Evolutionary conservation across 2,329 filamentous ascomycete species (phyloP).

Genomic region (Aureobasidium sp.): DNA sequence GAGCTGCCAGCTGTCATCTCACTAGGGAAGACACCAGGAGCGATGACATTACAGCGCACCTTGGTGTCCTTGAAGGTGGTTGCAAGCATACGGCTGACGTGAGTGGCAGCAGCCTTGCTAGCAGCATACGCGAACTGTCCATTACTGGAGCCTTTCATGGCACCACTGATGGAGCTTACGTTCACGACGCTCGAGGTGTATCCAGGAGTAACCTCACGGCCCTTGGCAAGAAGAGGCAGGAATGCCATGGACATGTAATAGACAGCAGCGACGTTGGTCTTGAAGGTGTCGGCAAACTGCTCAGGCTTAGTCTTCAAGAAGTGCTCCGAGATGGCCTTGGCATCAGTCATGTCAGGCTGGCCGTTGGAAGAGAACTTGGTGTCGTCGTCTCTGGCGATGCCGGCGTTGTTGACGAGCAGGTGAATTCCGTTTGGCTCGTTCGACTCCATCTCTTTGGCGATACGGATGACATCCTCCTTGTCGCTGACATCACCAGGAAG

Average conservation of each 20-base stretch:
- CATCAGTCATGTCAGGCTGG: constrained; percentile 39
- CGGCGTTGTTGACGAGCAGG: constrained; percentile 46
- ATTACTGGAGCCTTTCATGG: constrained; percentile 41
- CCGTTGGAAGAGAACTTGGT: constrained; percentile 41
- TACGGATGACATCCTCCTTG: constrained; percentile 39
- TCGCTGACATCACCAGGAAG: constrained; percentile 41
- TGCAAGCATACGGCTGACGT: constrained; percentile 38
- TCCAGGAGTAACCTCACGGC: constrained; percentile 35
- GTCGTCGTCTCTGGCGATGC: constrained; percentile 43
- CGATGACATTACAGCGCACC: constrained; percentile 37
- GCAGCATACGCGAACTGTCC: constrained; percentile 46
- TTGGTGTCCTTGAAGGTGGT: constrained; percentile 35
- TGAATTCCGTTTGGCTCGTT: constrained; percentile 46
- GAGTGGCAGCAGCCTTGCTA: constrained; percentile 41
- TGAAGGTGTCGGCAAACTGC: constrained; percentile 42
- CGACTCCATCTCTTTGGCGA: constrained; percentile 32
- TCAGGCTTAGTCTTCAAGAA: constrained; percentile 40
- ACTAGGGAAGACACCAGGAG: constrained; percentile 35
- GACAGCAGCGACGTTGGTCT: constrained; percentile 42
- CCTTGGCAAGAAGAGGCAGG: constrained; percentile 45
- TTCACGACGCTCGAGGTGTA: constrained; percentile 46
- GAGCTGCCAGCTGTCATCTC: constrained; percentile 42
- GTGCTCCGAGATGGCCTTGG: constrained; percentile 42
- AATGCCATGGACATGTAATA: constrained; percentile 49
- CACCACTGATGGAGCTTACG: constrained; percentile 42